A percentile compares a stretch with the other conserved stretches of the same genome.
Conservation (phyloP, 768 basidiomycete species). For the Tubosaeta sp. region DNA sequence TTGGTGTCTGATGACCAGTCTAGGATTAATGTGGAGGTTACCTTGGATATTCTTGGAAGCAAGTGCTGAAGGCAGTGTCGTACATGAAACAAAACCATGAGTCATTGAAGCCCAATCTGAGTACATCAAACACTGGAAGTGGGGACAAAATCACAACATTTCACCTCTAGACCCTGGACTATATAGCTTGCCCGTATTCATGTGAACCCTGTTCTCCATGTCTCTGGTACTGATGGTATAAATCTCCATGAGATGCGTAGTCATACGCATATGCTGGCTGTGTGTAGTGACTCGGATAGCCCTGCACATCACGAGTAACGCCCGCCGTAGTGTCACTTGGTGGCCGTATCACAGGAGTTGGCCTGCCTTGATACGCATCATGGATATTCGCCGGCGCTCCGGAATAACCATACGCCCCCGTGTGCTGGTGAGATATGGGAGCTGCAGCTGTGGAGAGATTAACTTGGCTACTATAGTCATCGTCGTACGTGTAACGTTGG, state of each 20-base stretch:
- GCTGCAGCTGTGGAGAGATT: constrained; percentile 58
- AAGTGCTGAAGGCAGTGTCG: neutral
- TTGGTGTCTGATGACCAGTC: neutral
- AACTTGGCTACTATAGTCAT: constrained; percentile 63
- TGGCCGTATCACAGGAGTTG: constrained; percentile 32
- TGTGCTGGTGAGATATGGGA: constrained; percentile 47
- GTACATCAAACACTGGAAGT: constrained; percentile 25
- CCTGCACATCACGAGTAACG: constrained; percentile 38
- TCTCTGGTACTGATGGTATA: constrained; percentile 27
- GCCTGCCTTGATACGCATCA: constrained; percentile 53
- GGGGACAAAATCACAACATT: constrained; percentile 13
- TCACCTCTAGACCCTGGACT: constrained; percentile 13
- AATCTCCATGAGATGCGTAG: constrained; percentile 26
- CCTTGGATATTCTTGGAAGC: neutral
- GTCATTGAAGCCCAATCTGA: constrained; percentile 17
- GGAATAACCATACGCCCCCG: constrained; percentile 15
- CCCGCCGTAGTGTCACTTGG: constrained; percentile 30
- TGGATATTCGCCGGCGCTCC: constrained; percentile 32
- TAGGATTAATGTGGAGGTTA: neutral
- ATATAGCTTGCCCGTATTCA: constrained; percentile 33
- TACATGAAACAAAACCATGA: neutral
- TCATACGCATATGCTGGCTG: constrained; percentile 26
- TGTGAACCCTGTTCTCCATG: constrained; percentile 26
- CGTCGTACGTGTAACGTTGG: constrained; percentile 50
- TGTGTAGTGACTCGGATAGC: constrained; percentile 30